Evolutionary conservation across 2,329 filamentous ascomycete genomes (phyloP).

Genomic region (Septoria linicola): DNA sequence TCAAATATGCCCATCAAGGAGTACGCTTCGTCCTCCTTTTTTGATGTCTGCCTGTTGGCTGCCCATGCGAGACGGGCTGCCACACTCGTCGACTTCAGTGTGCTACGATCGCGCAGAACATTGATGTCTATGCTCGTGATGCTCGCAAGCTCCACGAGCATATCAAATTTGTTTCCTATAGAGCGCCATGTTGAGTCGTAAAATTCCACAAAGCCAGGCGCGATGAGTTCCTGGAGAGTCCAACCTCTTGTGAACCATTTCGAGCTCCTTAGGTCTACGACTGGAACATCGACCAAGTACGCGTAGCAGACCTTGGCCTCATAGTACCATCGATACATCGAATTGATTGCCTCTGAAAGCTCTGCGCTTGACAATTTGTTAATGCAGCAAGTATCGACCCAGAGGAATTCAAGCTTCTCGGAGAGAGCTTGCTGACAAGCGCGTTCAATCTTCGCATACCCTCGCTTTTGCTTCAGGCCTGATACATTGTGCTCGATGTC

Average conservation of each 20-base stretch:
- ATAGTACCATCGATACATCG: constrained; percentile 38
- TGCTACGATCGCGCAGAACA: constrained; percentile 21
- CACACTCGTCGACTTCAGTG: constrained; percentile 20
- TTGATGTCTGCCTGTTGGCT: constrained; percentile 18
- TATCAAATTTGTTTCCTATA: constrained; percentile 25
- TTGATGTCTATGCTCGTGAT: constrained; percentile 36
- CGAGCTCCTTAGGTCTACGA: constrained; percentile 8
- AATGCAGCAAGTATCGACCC: constrained; percentile 45
- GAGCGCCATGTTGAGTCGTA: constrained; percentile 18
- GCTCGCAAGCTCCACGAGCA: constrained; percentile 25
- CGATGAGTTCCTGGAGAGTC: constrained; percentile 31
- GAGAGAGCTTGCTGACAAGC: constrained; percentile 23
- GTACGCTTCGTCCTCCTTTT: constrained; percentile 28
- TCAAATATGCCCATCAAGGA: constrained; percentile 31
- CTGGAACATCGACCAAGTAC: constrained; percentile 29
- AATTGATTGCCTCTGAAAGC: constrained; percentile 38
- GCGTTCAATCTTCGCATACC: constrained; percentile 28
- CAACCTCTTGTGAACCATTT: constrained; percentile 28
- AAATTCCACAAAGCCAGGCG: constrained; percentile 26
- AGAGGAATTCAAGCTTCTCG: constrained; percentile 37
- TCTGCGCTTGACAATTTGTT: constrained; percentile 40
- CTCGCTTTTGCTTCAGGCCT: constrained; percentile 17
- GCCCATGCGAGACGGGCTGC: constrained; percentile 28
- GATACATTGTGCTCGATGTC: constrained; percentile 16
- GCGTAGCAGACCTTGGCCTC: constrained; percentile 40